phyloP scores from a whole-genome alignment of 31 red algal species.

The Pterothamnion heteromorphum region DNA sequence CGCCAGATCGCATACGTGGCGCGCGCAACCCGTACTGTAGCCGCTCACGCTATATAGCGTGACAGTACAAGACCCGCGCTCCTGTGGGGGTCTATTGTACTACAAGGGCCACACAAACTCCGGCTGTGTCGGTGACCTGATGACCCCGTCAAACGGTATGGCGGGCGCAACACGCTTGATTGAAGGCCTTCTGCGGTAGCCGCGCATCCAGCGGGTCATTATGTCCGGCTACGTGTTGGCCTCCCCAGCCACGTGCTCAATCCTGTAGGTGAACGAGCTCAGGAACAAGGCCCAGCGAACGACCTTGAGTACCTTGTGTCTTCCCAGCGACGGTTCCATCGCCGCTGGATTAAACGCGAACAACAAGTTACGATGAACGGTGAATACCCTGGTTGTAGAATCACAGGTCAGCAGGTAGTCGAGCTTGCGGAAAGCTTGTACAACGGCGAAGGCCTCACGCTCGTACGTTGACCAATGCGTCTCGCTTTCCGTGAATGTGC shows the following conservation, averaged over 20 bases:
- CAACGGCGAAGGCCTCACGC: conserved; percentile 39
- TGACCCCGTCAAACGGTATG: no score
- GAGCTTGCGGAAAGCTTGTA: conserved; percentile 47
- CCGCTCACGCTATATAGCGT: not conserved
- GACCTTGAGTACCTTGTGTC: conserved; percentile 5
- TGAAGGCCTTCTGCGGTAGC: no score
- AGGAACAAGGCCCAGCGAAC: conserved; percentile 3
- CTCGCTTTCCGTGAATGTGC: not conserved
- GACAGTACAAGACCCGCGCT: not conserved
- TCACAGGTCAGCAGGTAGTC: conserved; percentile 45
- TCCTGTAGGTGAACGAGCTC: not conserved
- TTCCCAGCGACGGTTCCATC: not conserved
- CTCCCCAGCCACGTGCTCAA: not conserved
- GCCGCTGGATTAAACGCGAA: not conserved
- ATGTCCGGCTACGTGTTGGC: conserved; percentile 2
- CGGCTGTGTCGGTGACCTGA: no score
- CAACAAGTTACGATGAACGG: not conserved
- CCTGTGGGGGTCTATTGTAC: no score
- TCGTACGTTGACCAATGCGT: conserved; percentile 43
- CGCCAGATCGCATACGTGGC: not conserved
- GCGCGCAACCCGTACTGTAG: not conserved
- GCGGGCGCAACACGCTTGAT: no score
- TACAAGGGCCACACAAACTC: no score
- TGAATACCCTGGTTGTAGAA: conserved; percentile 26
- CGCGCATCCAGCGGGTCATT: conserved; percentile 12